Evolutionary conservation across 768 basidiomycete genomes (phyloP).

Genomic region (Russula sp.): DNA sequence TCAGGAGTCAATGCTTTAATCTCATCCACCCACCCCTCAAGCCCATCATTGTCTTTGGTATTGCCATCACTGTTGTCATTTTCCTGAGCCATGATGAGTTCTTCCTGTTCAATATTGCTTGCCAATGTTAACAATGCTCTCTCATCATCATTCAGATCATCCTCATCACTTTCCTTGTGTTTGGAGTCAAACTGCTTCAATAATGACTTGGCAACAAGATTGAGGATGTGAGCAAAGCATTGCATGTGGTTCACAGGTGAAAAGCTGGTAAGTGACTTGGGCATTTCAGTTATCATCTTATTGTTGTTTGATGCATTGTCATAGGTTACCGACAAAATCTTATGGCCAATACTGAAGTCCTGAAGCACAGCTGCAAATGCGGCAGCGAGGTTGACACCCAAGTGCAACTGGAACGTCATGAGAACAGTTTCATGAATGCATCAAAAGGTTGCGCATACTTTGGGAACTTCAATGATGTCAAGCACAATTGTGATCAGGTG

Average conservation of each 20-base stretch:
- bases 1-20: too few relatives aligned
- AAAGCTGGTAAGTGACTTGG: not conserved
- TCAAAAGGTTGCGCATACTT: too few relatives aligned
- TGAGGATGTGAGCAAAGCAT: not conserved
- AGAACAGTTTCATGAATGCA: too few relatives aligned
- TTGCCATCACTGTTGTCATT: not conserved
- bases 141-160: not conserved
- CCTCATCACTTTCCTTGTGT: not conserved
- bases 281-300: not conserved
- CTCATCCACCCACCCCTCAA: too few relatives aligned
- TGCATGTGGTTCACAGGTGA: not conserved
- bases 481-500: too few relatives aligned
- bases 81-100: not conserved
- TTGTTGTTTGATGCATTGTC: not conserved
- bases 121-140: not conserved
- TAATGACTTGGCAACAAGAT: not conserved
- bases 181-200: too few relatives aligned
- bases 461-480: too few relatives aligned
- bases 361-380: not conserved
- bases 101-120: not conserved
- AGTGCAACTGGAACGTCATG: too few relatives aligned
- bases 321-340: not conserved
- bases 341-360: not conserved
- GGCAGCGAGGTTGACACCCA: too few relatives aligned
- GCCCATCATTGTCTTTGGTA: not conserved